Base-by-base conservation (phyloP, 1,284 basidiomycete genomes). In the Cryptococcus neoformans region DNA sequence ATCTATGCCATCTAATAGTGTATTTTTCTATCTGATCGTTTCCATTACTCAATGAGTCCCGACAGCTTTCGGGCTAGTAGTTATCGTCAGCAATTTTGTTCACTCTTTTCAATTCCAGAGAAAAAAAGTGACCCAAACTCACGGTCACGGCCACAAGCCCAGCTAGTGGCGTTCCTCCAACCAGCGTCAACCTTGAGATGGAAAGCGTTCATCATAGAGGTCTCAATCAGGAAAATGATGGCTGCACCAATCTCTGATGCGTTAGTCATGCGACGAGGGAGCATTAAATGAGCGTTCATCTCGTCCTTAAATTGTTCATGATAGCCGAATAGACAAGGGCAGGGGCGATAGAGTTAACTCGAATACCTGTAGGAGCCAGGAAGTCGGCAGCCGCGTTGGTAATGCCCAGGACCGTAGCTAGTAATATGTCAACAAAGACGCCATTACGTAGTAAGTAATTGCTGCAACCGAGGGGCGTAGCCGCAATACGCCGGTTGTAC, bases 301-400 rank as follows among this genome's bases (percentile, higher is more conserved):
- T 54, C 57, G 11, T 53, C 51, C 17, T 55, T 28, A n/a, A 58
- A 54, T 55, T 59, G 51, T 51, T 60, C 62, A 62, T 65, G 44
- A 72, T 56, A 11, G 57, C 57, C 2, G 63, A 62, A 6, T 49
- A 57, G 35, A 72, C 68, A n/a, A 72, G 56, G 12, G 66, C 64
- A 34, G 72, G 74, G 37, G 70, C 68, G 52, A 76, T 63, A 16
- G 70, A 69, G 48, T 62, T 65, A 21, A 73, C 71, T 37, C 74
- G 61, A 58, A 76, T 74, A 28, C 72, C 74, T 17, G 59, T 62
- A 3, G 74, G 72, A 16, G 68, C 74, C 5, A 76, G 58, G 45
- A 66, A 76, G 54, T 76, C 73, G 49, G 72, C 63, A 44, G 67
- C 53, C 11, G 66, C 65, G 12, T 52, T n/a, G 6, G 57, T 54